Conservation (phyloP, 140 eudicot species). For the Cichorium intybus region DNA sequence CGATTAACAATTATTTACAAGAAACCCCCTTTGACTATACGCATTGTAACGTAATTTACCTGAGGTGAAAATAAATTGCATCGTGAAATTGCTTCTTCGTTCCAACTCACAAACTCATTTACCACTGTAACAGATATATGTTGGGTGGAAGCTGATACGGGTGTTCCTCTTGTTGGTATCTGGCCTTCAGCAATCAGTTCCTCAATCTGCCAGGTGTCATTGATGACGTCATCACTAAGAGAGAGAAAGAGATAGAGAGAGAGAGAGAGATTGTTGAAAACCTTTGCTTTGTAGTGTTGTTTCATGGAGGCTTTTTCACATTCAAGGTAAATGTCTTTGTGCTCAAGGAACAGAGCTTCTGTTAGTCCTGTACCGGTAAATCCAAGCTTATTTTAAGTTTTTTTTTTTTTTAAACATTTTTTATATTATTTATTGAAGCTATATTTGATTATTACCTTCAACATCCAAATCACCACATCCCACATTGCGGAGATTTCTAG, state of each 20-base stretch:
- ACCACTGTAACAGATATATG: slow-evolving; percentile 60
- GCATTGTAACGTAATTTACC: slow-evolving; percentile 32
- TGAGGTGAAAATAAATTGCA: slow-evolving; percentile 40
- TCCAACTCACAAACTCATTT: slow-evolving; percentile 50
- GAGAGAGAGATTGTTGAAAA: slow-evolving; percentile 16
- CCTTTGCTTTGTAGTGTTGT: slow-evolving; percentile 75
- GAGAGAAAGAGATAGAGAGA: slow-evolving; percentile 16
- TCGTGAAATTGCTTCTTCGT: slow-evolving; percentile 23
- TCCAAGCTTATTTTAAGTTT: neutral
- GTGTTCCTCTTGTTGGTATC: slow-evolving; percentile 52
- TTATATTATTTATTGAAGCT: neutral
- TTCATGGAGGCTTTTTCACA: slow-evolving; percentile 69
- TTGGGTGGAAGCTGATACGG: slow-evolving; percentile 38
- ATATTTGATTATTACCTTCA: slow-evolving; percentile 54
- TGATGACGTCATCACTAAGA: neutral
- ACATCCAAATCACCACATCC: slow-evolving; percentile 94
- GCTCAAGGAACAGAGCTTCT: slow-evolving; percentile 65
- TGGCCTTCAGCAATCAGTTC: slow-evolving; percentile 66
- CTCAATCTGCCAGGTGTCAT: slow-evolving; percentile 47
- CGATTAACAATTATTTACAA: neutral
- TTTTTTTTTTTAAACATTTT: neutral
- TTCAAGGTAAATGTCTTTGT: slow-evolving; percentile 60
- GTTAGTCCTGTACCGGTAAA: slow-evolving; percentile 53
- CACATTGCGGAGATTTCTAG: slow-evolving; percentile 61
- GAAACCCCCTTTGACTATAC: neutral